phyloP scores from a whole-genome alignment of 305 asterid species.

The Withania somnifera region DNA sequence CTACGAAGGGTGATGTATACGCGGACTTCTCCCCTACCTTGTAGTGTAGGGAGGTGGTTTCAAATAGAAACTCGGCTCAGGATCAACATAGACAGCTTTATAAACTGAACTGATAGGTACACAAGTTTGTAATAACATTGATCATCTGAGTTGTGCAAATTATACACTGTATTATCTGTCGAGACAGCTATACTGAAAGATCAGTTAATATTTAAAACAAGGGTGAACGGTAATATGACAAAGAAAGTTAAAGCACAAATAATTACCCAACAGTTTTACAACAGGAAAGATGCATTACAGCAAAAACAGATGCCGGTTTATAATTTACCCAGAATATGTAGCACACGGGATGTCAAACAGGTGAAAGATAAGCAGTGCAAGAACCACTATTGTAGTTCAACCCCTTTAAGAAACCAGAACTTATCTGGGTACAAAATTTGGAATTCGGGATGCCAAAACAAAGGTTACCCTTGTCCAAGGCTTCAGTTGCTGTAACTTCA shows the following conservation, averaged over 20 bases:
- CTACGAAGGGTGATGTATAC: too few species aligned
- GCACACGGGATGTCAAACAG: conserved; percentile 10
- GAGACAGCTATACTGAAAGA: neutral
- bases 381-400: conserved; percentile 47
- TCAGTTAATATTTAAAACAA: neutral
- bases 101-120: neutral
- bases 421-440: conserved; percentile 34
- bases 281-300: neutral
- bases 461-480: conserved; percentile 14
- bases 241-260: neutral
- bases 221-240: neutral
- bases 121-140: neutral
- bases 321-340: conserved; percentile 2
- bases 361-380: conserved; percentile 53
- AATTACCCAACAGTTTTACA: neutral
- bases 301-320: neutral
- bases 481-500: conserved; percentile 18
- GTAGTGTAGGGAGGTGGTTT: too few species aligned
- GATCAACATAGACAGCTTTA: neutral
- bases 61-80: too few species aligned
- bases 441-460: conserved; percentile 46
- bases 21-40: too few species aligned
- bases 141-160: neutral
- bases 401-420: conserved; percentile 48
- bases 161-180: neutral